These are phyloP conservation scores for barrel medic (Medicago truncatula) DNA, from an alignment of 306 rosid species.

Conservation along the genomic window MtrunA17r5.0-ANR NC_053042.1:3525501-3526000, in stretches of 20 bases:
- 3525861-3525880: too few species aligned
- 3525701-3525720: not conserved
- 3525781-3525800: too few species aligned
- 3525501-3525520: slow-evolving; percentile 31
- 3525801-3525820: too few species aligned
- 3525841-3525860: too few species aligned
- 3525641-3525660: slow-evolving; percentile 4
- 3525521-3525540: slow-evolving; percentile 48
- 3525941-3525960: too few species aligned
- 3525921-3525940: too few species aligned
- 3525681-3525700: slow-evolving; percentile 40
- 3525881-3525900: too few species aligned
- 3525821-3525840: too few species aligned
- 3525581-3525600: slow-evolving; percentile 24
- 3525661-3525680: slow-evolving; percentile 33
- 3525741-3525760: not conserved
- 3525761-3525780: too few species aligned
- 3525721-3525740: slow-evolving; percentile 13
- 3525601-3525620: slow-evolving; percentile 9
- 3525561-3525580: slow-evolving; percentile 46
- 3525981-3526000: too few species aligned
- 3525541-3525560: slow-evolving; percentile 27
- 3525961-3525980: too few species aligned
- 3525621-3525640: slow-evolving; percentile 21
- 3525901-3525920: too few species aligned